Base-by-base conservation (phyloP, 1,284 basidiomycete genomes). In the Ganoderma sp. region DNA sequence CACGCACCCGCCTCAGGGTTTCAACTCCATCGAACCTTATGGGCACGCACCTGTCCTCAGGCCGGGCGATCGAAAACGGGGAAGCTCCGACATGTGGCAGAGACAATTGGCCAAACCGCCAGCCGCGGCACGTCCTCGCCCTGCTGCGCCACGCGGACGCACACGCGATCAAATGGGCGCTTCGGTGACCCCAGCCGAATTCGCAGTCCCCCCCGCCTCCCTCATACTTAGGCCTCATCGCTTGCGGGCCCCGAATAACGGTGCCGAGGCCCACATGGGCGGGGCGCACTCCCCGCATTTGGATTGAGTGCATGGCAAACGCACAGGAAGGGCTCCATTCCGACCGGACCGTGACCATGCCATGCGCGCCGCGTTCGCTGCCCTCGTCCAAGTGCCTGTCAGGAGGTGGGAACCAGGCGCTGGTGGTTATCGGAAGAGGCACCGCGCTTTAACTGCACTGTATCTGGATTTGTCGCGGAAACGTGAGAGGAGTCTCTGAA, bases 351-450 rank as follows among this genome's bases (percentile, higher is more conserved):
- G 48, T 15, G 48, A 52, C 48, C 48, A 25, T 50, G 10, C 2
- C 32, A 32, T 25, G 48, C 22, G 22, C 22, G 48, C 48, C 25
- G 48, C 48, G 10, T 52, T 50, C 48, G 48, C n/a, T 4, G 48
- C 48, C n/a, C 9, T 50, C 48, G 25, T 28, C 22, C 22, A 52
- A 52, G 48, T 52, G 12, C 48, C 22, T 22, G 48, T 52, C 48
- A 52, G 48, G 48, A 52, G 48, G 22, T 39, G 37, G 48, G 48
- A 2, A 22, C 8, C 48, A 52, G 32, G 56, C 56, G 56, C 56
- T 58, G 28, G 56, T 58, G 56, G 56, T 58, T 58, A 58, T 58
- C 34, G 25, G 28, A 52, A 56, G 54, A 14, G 54, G 32, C 22
- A 25, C 48, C 48, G 12, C 10, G 22, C 25, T n/a, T 48, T 9